Conservation (phyloP, 345 rosid genomes). For the Gossypium arboreum region DNA sequence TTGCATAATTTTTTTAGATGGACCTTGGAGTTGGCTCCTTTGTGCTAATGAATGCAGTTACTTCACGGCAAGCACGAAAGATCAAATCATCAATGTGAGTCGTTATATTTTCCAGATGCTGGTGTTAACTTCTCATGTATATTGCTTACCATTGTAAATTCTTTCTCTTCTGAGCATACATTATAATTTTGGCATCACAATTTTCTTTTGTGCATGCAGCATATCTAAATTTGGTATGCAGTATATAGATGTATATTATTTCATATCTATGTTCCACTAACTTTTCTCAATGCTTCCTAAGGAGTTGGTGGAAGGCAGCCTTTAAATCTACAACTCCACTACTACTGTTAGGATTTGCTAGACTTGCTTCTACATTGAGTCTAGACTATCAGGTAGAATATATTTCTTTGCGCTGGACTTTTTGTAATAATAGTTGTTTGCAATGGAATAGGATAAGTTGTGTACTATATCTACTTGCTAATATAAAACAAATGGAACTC, state of each 20-base stretch:
- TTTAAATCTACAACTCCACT: slow-evolving; percentile 59
- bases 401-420: background rate
- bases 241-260: background rate
- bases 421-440: background rate
- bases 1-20: slow-evolving; percentile 52
- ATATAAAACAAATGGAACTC: background rate
- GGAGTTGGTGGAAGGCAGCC: slow-evolving; percentile 67
- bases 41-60: slow-evolving; percentile 68
- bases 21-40: slow-evolving; percentile 97
- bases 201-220: background rate
- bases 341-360: slow-evolving; percentile 64
- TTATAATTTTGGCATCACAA: background rate
- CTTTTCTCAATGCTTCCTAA: slow-evolving; percentile 19
- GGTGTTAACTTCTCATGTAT: background rate
- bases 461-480: background rate
- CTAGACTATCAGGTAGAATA: slow-evolving; percentile 82
- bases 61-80: slow-evolving; percentile 77
- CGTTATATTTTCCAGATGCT: slow-evolving; percentile 11
- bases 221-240: background rate
- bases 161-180: background rate
- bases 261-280: background rate
- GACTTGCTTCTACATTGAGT: slow-evolving; percentile 62
- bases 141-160: background rate
- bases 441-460: background rate
- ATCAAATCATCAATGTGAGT: slow-evolving; percentile 54